phyloP scores from a whole-genome alignment of 2,329 filamentous ascomycete species.

The Diplocarpon mali region DNA sequence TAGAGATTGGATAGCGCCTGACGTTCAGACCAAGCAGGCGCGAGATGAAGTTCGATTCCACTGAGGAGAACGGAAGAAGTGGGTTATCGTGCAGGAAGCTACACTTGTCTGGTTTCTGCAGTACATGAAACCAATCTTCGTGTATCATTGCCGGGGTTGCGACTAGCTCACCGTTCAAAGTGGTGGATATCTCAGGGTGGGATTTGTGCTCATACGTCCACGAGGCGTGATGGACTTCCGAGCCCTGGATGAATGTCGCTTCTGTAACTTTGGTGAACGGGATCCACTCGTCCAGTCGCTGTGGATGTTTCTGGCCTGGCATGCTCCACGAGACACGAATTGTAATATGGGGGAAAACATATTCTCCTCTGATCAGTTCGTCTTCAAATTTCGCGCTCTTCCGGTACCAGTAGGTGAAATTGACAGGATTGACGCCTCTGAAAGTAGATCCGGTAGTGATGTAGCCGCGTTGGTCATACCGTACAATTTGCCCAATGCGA shows the following conservation, averaged over 20 bases:
- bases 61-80: conserved; percentile 34
- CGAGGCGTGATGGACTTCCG: conserved; percentile 39
- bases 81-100: conserved; percentile 40
- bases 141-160: conserved; percentile 43
- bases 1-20: conserved; percentile 31
- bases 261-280: conserved; percentile 42
- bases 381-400: conserved; percentile 42
- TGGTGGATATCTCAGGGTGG: conserved; percentile 35
- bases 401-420: conserved; percentile 43
- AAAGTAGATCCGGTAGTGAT: conserved; percentile 40
- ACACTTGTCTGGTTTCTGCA: conserved; percentile 32
- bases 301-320: conserved; percentile 36
- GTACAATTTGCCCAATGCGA: conserved; percentile 36
- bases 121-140: conserved; percentile 33
- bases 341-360: conserved; percentile 40
- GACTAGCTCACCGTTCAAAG: conserved; percentile 37
- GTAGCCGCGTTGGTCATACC: conserved; percentile 42
- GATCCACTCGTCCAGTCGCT: conserved; percentile 42
- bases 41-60: conserved; percentile 20
- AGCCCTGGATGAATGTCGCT: conserved; percentile 40
- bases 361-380: conserved; percentile 43
- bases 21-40: conserved; percentile 30
- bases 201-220: conserved; percentile 39
- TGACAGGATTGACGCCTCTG: conserved; percentile 35
- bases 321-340: conserved; percentile 43